Evolutionary conservation across 805 yeast species (phyloP).

Genomic region (Wickerhamomyces rabaulensis): DNA sequence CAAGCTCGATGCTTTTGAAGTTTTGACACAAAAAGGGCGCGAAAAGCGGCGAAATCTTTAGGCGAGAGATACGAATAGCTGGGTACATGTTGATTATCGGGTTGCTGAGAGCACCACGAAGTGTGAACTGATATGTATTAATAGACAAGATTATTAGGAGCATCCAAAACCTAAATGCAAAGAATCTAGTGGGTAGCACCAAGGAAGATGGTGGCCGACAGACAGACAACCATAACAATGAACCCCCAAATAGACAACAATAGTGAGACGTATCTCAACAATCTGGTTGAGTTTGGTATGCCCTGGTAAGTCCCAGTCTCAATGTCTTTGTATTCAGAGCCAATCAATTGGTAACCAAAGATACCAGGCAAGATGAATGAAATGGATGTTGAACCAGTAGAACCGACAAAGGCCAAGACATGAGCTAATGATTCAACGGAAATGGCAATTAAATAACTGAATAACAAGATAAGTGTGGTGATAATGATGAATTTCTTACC

Average conservation of each 20-base stretch:
- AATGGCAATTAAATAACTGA: slow-evolving; percentile 61
- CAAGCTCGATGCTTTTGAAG: too few relatives aligned
- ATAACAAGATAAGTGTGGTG: slow-evolving; percentile 45
- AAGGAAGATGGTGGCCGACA: slow-evolving; percentile 31
- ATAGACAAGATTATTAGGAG: too few relatives aligned
- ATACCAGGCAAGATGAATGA: slow-evolving; percentile 88
- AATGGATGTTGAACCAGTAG: slow-evolving; percentile 89
- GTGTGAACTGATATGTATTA: too few relatives aligned
- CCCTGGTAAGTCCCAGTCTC: slow-evolving; percentile 24
- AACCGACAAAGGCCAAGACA: slow-evolving; percentile 83
- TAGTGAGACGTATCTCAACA: slow-evolving; percentile 32
- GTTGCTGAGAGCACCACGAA: too few relatives aligned
- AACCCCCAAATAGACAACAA: slow-evolving; percentile 43
- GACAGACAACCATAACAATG: slow-evolving; percentile 45
- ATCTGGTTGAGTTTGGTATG: slow-evolving; percentile 23
- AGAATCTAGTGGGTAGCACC: slow-evolving; percentile 24
- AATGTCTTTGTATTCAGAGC: slow-evolving; percentile 33
- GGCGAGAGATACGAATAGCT: too few relatives aligned
- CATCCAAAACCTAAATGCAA: too few relatives aligned
- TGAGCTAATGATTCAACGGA: slow-evolving; percentile 69
- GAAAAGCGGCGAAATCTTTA: too few relatives aligned
- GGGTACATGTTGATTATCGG: too few relatives aligned
- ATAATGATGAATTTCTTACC: slow-evolving; percentile 41
- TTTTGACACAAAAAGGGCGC: too few relatives aligned
- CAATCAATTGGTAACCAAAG: slow-evolving; percentile 71